These are phyloP conservation scores for Cephalotrichum gorgonifer DNA, from an alignment of 2,329 filamentous ascomycete species.

Conservation along the genomic window DNA sequence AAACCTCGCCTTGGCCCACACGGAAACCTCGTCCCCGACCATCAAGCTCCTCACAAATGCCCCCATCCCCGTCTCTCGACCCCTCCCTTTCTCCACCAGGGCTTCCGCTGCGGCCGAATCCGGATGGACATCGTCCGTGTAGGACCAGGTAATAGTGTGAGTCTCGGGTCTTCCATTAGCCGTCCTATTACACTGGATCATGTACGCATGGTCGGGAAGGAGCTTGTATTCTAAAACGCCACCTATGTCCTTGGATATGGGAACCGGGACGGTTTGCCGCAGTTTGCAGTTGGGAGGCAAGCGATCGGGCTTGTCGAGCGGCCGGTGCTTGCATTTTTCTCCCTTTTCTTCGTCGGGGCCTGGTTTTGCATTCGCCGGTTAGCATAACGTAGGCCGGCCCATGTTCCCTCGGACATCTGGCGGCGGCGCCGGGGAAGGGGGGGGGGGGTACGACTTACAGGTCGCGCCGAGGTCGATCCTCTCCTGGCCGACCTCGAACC, in stretches of 20 bases:
- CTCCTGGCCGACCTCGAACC: conserved; percentile 55
- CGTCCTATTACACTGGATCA: conserved; percentile 37
- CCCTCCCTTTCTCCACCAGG: conserved; percentile 34
- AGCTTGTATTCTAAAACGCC: conserved; percentile 27
- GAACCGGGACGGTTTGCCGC: conserved; percentile 23
- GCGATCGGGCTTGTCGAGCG: background rate
- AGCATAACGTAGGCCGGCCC: no score
- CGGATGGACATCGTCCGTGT: conserved; percentile 33
- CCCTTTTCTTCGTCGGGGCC: background rate
- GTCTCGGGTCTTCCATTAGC: conserved; percentile 22
- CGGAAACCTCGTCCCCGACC: conserved; percentile 49
- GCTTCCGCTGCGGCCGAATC: conserved; percentile 27
- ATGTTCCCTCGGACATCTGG: no score
- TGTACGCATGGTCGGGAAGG: conserved; percentile 20
- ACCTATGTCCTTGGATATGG: background rate
- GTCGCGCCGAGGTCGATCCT: conserved; percentile 23
- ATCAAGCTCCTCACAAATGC: conserved; percentile 44
- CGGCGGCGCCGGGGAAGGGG: no score
- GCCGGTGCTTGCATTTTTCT: background rate
- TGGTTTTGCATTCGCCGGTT: background rate
- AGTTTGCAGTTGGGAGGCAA: conserved; percentile 22
- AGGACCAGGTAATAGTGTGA: conserved; percentile 44
- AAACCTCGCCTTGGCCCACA: conserved; percentile 52
- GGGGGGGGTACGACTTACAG: conserved; percentile 11
- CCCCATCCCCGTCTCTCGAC: conserved; percentile 38